phyloP scores from a whole-genome alignment of 1,284 basidiomycete species.

The Cerrena zonata region DNA sequence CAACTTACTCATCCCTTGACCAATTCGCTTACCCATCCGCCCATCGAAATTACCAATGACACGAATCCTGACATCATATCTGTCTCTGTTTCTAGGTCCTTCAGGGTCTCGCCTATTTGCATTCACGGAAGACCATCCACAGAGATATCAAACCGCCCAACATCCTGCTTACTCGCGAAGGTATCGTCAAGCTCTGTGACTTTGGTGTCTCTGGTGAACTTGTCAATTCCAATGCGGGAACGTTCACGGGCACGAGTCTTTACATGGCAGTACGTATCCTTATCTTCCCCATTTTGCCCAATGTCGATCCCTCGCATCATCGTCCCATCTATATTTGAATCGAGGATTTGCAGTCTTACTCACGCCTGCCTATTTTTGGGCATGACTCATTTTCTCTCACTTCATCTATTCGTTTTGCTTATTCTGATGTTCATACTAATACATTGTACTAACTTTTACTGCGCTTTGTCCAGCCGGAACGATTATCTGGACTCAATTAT shows the following conservation, averaged over 20 bases:
- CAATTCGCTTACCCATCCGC: no score
- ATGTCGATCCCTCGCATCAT: no score
- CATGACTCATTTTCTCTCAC: no score
- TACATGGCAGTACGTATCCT: slow-evolving; percentile 86
- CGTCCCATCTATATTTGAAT: no score
- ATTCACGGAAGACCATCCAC: slow-evolving; percentile 88
- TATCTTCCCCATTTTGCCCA: neutral
- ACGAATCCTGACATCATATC: slow-evolving; percentile 1
- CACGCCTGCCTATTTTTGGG: no score
- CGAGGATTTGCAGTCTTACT: no score
- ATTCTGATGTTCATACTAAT: no score
- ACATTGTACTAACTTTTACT: slow-evolving; percentile 14
- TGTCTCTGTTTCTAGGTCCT: slow-evolving; percentile 52
- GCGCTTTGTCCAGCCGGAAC: slow-evolving; percentile 66
- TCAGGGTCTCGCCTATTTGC: slow-evolving; percentile 88
- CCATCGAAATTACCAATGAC: neutral
- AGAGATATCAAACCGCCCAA: slow-evolving; percentile 98
- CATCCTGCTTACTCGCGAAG: slow-evolving; percentile 81
- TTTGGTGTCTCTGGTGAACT: slow-evolving; percentile 97
- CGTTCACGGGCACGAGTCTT: slow-evolving; percentile 93
- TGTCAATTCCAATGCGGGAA: slow-evolving; percentile 84
- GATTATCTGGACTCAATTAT: slow-evolving; percentile 85
- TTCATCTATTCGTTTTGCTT: no score
- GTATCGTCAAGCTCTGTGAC: slow-evolving; percentile 88
- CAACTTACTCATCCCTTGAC: no score